Base-by-base conservation (phyloP, 1,139 yeast species). In the Hemisphaericaspora lyxosophila region DNA sequence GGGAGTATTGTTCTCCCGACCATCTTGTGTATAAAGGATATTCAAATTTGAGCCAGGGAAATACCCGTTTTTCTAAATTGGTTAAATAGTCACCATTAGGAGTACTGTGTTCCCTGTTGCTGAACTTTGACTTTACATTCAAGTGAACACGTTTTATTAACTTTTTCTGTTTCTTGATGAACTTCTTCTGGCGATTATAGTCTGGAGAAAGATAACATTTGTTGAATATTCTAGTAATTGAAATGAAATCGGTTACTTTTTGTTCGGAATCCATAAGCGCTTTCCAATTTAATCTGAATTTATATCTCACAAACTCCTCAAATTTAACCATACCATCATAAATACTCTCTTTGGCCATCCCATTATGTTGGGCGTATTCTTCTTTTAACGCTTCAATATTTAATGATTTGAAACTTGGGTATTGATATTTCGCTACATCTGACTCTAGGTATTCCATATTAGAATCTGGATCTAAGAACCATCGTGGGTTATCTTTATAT, bases 21-120 rank as follows among this genome's bases (percentile, higher is more conserved):
- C 75, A 73, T 47, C 77, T 57, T 40, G 64, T 70, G 49, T 60
- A 75, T 6, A 60, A 48, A 4, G 81, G 80, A 30, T 60, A 50
- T 33, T 64, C 60, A 36, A 64, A 52, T 5, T 68, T 60, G 27
- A 75, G 43, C 73, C 77, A 75, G 15, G 76, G 78, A 48, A 70
- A 73, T 7, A 73, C 48, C 43, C 75, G 58, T 15, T 55, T 48
- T 46, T 74, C 78, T 15, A 74, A 47, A 36, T 49, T 49, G 61
- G 50, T 14, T 38, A 62, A 63, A 17, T 48, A 42, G 19, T 41
- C 16, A 12, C 9, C 16, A 9, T 15, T 9, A 7, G 15, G 20
- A 5, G 4, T 12, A 7, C 5, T 11, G 4, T 12, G 6, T 3
- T 26, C 28, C 7, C 14, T 16, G n/a, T 24, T 4, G n/a, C 7